Base-by-base conservation (phyloP, 2,329 filamentous ascomycete genomes). In the Thermothelomyces thermophilus region DNA sequence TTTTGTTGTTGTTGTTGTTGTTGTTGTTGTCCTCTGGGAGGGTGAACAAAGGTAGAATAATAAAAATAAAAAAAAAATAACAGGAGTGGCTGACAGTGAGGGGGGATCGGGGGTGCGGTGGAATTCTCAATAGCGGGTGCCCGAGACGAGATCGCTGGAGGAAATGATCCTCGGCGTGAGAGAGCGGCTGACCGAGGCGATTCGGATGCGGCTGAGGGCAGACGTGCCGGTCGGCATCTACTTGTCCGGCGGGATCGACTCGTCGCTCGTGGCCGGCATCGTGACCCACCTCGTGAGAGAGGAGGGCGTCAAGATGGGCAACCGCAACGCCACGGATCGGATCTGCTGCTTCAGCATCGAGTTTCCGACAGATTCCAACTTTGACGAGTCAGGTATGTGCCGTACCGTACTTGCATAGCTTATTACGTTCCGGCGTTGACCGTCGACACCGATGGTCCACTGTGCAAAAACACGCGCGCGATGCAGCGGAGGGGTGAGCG, bases 211-310 rank as follows among this genome's bases (percentile, higher is more conserved):
- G 5, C 64, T 82, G 9, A 68, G 72, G 14, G 77, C 78, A 1
- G 79, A 82, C 58, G 79, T 81, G 0, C 75, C 76, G 0, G 67
- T 82, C 3, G 79, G 75, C 2, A 65, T 82, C 45, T 81, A 77
- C 50, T 64, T 82, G 0, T 75, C 70, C 19, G 78, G 79, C 4
- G 79, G 79, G 1, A 71, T 82, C 42, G 78, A 82, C 58, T 79
- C 75, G 0, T 80, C 77, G 0, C 68, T 71, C 1, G 63, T 82
- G 19, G 77, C 77, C 7, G 78, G 79, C 3, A 79, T 82, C 57
- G 71, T 74, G 2, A 72, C 70, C 1, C 67, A 80, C 52, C 66
- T 81, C 1, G 67, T 72, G n/a, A 65, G 69, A 35, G 66, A 75
- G 41, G 63, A 74, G 43, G 68, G 71, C n/a, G 63, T 68, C 19